Conservation (phyloP, 1,139 yeast species). For the Kodamaea plutei region DNA sequence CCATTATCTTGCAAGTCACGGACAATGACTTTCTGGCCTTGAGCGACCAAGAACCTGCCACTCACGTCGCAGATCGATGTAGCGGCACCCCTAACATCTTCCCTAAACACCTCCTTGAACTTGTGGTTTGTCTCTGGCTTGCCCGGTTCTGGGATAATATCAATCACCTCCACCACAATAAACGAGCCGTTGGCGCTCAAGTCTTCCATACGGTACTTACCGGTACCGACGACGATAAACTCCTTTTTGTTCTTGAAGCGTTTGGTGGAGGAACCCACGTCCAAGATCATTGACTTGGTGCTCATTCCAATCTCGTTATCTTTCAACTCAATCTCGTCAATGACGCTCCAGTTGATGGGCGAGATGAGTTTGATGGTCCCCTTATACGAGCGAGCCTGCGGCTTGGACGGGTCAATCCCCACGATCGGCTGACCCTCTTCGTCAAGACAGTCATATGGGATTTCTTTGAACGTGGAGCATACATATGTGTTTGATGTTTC, state of each 20-base stretch:
- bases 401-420: conserved; percentile 50
- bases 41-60: conserved; percentile 80
- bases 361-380: conserved; percentile 66
- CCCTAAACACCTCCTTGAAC: conserved; percentile 71
- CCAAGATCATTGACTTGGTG: conserved; percentile 56
- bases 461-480: conserved; percentile 57
- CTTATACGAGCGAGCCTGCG: conserved; percentile 50
- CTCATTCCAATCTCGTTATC: conserved; percentile 65
- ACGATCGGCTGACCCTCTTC: conserved; percentile 69
- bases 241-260: conserved; percentile 60
- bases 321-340: conserved; percentile 64
- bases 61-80: conserved; percentile 75
- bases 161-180: conserved; percentile 70
- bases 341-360: conserved; percentile 71
- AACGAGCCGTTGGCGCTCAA: conserved; percentile 77
- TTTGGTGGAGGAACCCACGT: conserved; percentile 44
- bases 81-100: conserved; percentile 81
- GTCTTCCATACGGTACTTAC: conserved; percentile 78
- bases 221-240: conserved; percentile 74
- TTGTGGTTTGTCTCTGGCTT: conserved; percentile 80
- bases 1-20: conserved; percentile 83
- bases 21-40: conserved; percentile 82
- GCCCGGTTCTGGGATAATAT: conserved; percentile 87
- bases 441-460: conserved; percentile 64
- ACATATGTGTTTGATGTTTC: conserved; percentile 63